Base-by-base conservation (phyloP, 2,329 filamentous ascomycete genomes). In the Trichoderma sp. region DNA sequence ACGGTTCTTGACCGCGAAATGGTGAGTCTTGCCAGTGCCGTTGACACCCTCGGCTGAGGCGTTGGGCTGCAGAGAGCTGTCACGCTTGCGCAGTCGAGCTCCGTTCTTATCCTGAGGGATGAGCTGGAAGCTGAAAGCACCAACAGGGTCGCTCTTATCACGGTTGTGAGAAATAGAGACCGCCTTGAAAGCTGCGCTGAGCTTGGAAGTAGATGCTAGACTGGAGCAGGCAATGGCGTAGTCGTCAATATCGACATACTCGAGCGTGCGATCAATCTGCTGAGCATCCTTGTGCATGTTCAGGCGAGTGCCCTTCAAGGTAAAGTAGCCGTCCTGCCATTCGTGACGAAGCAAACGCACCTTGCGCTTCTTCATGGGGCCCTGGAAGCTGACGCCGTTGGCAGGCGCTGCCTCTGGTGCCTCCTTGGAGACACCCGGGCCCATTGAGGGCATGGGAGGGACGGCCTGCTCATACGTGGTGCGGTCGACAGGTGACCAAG, bases 331-430 rank as follows among this genome's bases (percentile, higher is more conserved):
- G 80, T 97, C 93, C 78, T 94, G 90, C 95, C 95, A 98, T 83
- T 98, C 95, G 81, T 97, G 93, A 57, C 94, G 93, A 73, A 97
- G 88, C 85, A 97, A 90, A 78, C 90, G 91, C 39, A 92, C 97
- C 84, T 94, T 94, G 79, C 95, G 93, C 86, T 97, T 97, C 86
- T 94, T 95, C 90, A 99, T 97, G 81, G 91, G 94, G 1, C 96
- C 96, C 64, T 93, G 89, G 81, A 95, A 93, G 39, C 89, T 88
- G 74, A 92, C 82, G 71, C 89, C 88, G 68, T 86, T 83, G 65
- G 80, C 78, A 72, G 81, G 80, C 78, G 58, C 43, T 70, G 81
- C 80, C 75, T 78, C 75, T 71, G 79, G 74, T 68, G 77, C 73
- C 61, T 77, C 73, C 77, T 79, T 71, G 75, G 78, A 68, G 13